Percentiles rank a stretch among this genome's conserved stretches.
These are phyloP conservation scores for Leonotis leonurus DNA, from an alignment of 257 asterid genomes.

Conservation along the genomic window DNA sequence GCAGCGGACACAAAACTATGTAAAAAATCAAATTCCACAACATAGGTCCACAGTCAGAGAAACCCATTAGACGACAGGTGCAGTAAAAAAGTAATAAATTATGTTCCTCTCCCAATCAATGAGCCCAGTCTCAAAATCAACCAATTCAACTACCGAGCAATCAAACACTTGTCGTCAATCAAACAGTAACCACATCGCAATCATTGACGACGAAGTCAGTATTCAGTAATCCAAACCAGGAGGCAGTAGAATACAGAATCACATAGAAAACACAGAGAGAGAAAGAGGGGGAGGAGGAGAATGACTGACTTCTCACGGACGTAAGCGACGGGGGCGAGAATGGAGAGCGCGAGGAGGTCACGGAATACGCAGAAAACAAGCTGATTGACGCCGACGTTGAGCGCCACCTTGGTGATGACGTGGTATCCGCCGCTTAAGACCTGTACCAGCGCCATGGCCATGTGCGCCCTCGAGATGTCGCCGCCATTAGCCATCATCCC, in stretches of 20 bases:
- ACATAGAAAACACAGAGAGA: neutral
- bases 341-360: constrained; percentile 74
- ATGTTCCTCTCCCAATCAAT: neutral
- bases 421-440: constrained; percentile 73
- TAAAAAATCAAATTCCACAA: neutral
- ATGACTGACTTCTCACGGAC: constrained; percentile 72
- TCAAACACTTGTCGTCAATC: neutral
- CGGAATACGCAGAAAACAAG: constrained; percentile 77
- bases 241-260: neutral
- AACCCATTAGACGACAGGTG: neutral
- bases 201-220: constrained; percentile 9
- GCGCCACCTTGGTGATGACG: constrained; percentile 90
- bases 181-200: constrained; percentile 9
- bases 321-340: constrained; percentile 88
- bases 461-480: constrained; percentile 65
- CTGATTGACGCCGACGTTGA: constrained; percentile 85
- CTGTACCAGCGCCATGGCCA: constrained; percentile 84
- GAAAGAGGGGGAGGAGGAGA: neutral
- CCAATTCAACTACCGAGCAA: constrained; percentile 17
- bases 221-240: constrained; percentile 6
- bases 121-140: neutral
- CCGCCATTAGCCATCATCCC: constrained; percentile 40
- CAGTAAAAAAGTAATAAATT: neutral
- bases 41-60: neutral
- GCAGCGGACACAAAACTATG: neutral